Base-by-base conservation (phyloP, 2,329 filamentous ascomycete species). In the Arthrobotrys conoides region DNA sequence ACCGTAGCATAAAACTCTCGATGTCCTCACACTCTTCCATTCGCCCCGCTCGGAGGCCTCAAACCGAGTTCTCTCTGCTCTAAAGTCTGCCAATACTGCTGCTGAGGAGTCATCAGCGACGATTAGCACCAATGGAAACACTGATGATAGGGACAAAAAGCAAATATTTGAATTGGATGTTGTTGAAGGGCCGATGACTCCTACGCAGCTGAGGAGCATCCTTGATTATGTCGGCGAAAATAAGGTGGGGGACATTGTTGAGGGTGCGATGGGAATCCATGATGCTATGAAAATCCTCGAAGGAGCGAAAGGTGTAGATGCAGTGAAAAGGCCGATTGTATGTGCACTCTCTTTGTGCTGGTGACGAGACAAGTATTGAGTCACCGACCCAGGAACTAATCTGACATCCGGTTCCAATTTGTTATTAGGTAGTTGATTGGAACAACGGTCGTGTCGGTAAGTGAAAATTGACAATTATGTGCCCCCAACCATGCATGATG, bases 21-120 rank as follows among this genome's bases (percentile, higher is more conserved):
- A 98, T 87, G 93, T 97, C 81, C 90, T 98, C 84, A 98, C 95
- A 79, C 91, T 99, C 87, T 99, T 98, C 88, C 94, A 97, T 89
- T 92, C 93, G 85, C 89, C 95, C 73, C 88, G 88, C 82, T 89
- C 89, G 68, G 89, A 91, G 22, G 88, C 91, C 80, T 97, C 94
- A 2, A 87, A 89, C 64, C 90, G 91, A 77, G 91, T 92, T 36
- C 89, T 91, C 79, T 91, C 89, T 49, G 86, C 97, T 67, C 89
- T 98, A 78, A 96, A 96, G 86, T 91, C 95, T 85, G 88, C 90
- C 36, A 92, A 92, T 27, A 91, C 91, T 59, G 90, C 89, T 59
- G 90, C 93, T 12, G 85, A 89, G 36, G 87, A 90, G 76, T 87
- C 88, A 22, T 90, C 93, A 9, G 93, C 92, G 0, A 88, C 87